Evolutionary conservation across 1,284 basidiomycete genomes (phyloP), one percentile per base, ranked within the genome.

Genomic region (Ustilago sp.): DNA sequence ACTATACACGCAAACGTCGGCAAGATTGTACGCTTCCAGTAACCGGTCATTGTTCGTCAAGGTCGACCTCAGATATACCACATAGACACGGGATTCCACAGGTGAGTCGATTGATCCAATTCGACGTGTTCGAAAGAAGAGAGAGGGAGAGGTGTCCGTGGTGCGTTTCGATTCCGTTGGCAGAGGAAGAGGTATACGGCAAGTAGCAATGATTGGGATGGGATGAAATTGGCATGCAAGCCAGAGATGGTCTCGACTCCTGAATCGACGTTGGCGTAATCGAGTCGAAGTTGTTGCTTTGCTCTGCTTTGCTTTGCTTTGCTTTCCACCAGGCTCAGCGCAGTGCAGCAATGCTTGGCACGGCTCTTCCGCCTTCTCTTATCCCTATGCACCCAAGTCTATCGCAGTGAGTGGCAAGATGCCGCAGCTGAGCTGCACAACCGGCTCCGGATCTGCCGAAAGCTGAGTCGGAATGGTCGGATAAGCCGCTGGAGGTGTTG

Each of bases 401-500:
- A 5, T 31, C n/a, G 23, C 48, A 23, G 11, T 50, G 48, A 50
- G 47, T 23, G 48, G 6, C 11, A 28, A 28, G 12, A 23, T 50
- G 48, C 48, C 4, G 48, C 48, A 50, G 48, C n/a, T 32, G 13
- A 11, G 23, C 23, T 11, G 23, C 23, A 17, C 6, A 32, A 32
- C 15, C 28, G 31, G 13, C 12, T 12, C 13, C 28, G 51, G 34
- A 38, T 36, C 34, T 11, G 31, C 34, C 51, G 51, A 53, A 9
- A 4, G 35, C 32, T 53, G 51, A 35, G 1, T 35, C 34, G 34
- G 34, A 34, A 36, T 53, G 34, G 51, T 53, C 51, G 51, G 51
- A 53, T 53, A 53, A 53, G 51, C 51, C 51, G 51, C 34, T 28
- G 5, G n/a, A 45, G 9, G n/a, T 8, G n/a, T 45, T 45, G 43